These are phyloP conservation scores for Rhodotorula taiwanensis DNA, from an alignment of 768 basidiomycete species.

Conservation along the genomic window DNA sequence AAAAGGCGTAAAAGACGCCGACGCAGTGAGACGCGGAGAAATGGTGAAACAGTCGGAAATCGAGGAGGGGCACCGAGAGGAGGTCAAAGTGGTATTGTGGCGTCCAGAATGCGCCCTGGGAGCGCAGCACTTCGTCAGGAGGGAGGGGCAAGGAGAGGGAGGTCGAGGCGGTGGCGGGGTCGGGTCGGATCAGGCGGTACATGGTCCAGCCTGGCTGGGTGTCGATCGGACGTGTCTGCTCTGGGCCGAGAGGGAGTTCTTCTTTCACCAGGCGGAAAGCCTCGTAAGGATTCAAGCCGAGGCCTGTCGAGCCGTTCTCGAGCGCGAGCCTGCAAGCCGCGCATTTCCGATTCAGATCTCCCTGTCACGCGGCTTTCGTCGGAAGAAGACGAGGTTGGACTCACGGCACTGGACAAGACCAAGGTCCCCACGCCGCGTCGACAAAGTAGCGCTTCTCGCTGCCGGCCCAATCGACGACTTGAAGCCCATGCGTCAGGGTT, in stretches of 20 bases:
- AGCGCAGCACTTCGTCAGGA: neutral
- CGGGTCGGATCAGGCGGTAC: constrained; percentile 21
- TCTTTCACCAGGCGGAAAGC: constrained; percentile 19
- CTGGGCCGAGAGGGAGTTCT: neutral
- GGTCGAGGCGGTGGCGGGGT: neutral
- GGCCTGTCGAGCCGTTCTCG: neutral
- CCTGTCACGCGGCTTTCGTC: too few relatives aligned
- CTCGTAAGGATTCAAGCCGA: constrained; percentile 27
- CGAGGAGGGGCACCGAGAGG: constrained; percentile 21
- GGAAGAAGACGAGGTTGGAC: neutral
- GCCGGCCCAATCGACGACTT: constrained; percentile 24
- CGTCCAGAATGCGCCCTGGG: constrained; percentile 9
- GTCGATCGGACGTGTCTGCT: constrained; percentile 25
- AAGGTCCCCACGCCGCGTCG: constrained; percentile 26
- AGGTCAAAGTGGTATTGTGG: constrained; percentile 29
- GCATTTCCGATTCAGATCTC: too few relatives aligned
- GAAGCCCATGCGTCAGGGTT: constrained; percentile 20
- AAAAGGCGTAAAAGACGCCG: constrained; percentile 23
- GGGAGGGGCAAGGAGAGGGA: constrained; percentile 19
- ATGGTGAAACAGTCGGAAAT: constrained; percentile 26
- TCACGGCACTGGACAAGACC: constrained; percentile 6
- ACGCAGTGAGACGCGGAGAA: constrained; percentile 19
- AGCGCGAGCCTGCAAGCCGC: constrained; percentile 23
- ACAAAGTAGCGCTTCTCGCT: constrained; percentile 19
- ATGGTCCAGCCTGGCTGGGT: constrained; percentile 28